These are phyloP conservation scores for Fragosphaeria purpurea DNA, from an alignment of 2,329 filamentous ascomycete species.

Conservation along the genomic window DNA sequence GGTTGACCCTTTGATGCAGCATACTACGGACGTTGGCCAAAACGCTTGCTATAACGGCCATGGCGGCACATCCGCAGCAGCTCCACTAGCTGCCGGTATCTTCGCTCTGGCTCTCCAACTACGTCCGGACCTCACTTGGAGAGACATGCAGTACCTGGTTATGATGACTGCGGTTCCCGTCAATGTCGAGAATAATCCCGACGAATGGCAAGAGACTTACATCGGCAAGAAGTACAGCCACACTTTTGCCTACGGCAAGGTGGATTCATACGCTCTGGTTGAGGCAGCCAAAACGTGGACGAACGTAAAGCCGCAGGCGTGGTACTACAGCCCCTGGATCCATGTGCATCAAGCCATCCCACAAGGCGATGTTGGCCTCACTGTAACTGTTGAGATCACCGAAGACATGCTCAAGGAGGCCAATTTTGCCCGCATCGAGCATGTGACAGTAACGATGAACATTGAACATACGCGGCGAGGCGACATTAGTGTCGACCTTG, in stretches of 20 bases:
- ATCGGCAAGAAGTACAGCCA: conserved; percentile 86
- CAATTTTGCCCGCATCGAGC: conserved; percentile 80
- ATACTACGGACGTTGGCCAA: conserved; percentile 87
- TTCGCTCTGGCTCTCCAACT: conserved; percentile 79
- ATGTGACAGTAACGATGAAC: conserved; percentile 98
- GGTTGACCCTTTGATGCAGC: conserved; percentile 29
- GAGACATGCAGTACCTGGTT: conserved; percentile 87
- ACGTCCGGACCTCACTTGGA: conserved; percentile 81
- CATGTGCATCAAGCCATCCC: conserved; percentile 80
- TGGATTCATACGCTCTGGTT: conserved; percentile 79
- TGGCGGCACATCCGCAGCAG: conserved; percentile 90
- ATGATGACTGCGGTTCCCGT: conserved; percentile 76
- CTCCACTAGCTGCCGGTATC: conserved; percentile 83
- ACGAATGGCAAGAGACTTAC: conserved; percentile 71
- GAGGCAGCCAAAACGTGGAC: conserved; percentile 78
- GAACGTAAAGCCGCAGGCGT: conserved; percentile 87
- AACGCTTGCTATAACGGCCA: conserved; percentile 74
- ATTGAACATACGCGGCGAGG: conserved; percentile 77
- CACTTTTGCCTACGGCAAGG: conserved; percentile 89
- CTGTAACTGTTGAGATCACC: conserved; percentile 74
- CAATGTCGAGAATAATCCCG: conserved; percentile 46
- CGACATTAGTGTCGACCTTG: conserved; percentile 83
- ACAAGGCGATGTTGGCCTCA: conserved; percentile 70
- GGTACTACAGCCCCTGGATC: conserved; percentile 89
- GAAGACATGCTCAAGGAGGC: conserved; percentile 67